Evolutionary conservation across 2,329 filamentous ascomycete species (phyloP).

Genomic region (Corynespora cassiicola): DNA sequence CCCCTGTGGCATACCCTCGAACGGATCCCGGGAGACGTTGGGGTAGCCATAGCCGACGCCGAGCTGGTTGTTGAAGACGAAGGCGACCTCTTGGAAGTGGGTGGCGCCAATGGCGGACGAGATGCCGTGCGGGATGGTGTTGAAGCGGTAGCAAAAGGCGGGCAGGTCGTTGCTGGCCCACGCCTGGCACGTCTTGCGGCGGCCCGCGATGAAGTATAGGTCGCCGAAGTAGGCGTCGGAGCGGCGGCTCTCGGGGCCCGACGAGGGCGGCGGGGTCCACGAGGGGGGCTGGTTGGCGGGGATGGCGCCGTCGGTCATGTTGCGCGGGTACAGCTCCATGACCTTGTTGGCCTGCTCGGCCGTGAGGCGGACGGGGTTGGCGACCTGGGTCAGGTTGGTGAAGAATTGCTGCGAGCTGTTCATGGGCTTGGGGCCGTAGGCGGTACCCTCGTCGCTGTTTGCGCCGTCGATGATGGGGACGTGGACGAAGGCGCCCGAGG

Average conservation of each 20-base stretch:
- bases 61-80: conserved; percentile 54
- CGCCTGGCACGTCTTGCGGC: conserved; percentile 59
- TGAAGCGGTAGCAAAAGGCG: conserved; percentile 69
- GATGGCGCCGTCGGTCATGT: conserved; percentile 32
- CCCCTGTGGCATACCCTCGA: conserved; percentile 40
- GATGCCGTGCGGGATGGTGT: conserved; percentile 58
- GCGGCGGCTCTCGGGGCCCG: conserved; percentile 59
- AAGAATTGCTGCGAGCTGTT: conserved; percentile 63
- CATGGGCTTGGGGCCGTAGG: conserved; percentile 61
- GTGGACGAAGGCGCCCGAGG: conserved; percentile 65
- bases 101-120: conserved; percentile 53
- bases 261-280: conserved; percentile 6
- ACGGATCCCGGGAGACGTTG: conserved; percentile 34
- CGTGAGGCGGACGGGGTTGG: conserved; percentile 28
- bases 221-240: conserved; percentile 61
- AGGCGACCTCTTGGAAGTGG: conserved; percentile 62
- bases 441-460: conserved; percentile 71
- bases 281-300: conserved; percentile 22
- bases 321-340: conserved; percentile 37
- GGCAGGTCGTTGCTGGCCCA: conserved; percentile 57
- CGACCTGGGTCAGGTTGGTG: conserved; percentile 44
- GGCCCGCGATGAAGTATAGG: conserved; percentile 61
- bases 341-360: conserved; percentile 27
- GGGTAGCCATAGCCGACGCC: conserved; percentile 50
- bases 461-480: conserved; percentile 69